Evolutionary conservation across 73 alveolate species (phyloP).

Genomic region (Uronychia setigera): DNA sequence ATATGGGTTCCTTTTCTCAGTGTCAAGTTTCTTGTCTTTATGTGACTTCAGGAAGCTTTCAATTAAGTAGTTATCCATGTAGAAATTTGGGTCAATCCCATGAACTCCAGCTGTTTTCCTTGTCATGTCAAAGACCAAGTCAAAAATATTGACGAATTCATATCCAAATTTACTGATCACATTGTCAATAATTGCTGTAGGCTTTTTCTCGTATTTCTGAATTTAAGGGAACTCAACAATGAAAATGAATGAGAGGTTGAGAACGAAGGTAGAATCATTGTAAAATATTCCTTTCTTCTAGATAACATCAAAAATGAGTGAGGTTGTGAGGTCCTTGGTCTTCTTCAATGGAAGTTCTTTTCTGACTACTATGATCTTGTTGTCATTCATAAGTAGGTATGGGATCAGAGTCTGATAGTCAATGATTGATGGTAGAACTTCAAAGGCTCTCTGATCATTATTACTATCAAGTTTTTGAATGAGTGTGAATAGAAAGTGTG

Average conservation of each 20-base stretch:
- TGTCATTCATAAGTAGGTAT: constrained; percentile 39
- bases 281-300: constrained; percentile 17
- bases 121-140: constrained; percentile 17
- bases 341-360: constrained; percentile 4
- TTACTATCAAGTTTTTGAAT: not conserved
- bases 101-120: constrained; percentile 5
- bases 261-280: constrained; percentile 1
- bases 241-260: constrained; percentile 26
- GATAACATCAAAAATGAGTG: constrained; percentile 12
- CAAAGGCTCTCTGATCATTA: not conserved
- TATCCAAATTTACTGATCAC: constrained; percentile 10
- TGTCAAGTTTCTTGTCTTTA: not conserved
- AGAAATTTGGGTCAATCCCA: not conserved
- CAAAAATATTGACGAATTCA: constrained; percentile 28
- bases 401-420: constrained; percentile 32
- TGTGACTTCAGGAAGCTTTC: not conserved
- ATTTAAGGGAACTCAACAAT: constrained; percentile 14
- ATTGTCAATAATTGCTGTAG: not conserved
- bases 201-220: constrained; percentile 10
- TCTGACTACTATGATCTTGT: constrained; percentile 29
- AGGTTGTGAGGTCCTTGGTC: not conserved
- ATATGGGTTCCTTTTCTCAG: not conserved
- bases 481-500: not conserved
- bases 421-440: constrained; percentile 17
- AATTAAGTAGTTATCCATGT: not conserved